These are phyloP conservation scores for Trametes elegans DNA, from an alignment of 768 basidiomycete genomes.

Conservation along the genomic window DNA sequence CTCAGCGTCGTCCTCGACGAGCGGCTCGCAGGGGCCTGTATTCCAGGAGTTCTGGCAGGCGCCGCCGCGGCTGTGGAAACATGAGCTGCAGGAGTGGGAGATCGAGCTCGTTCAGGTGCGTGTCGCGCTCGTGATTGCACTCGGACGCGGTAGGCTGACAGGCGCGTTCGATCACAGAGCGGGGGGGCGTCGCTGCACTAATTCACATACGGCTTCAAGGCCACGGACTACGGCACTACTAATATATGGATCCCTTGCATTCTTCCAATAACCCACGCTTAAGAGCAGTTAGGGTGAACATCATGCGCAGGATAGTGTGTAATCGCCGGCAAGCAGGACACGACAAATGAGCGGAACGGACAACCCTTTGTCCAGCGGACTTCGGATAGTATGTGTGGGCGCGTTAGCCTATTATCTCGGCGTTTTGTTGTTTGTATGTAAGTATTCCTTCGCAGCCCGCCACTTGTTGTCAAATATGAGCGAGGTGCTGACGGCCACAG, in stretches of 20 bases:
- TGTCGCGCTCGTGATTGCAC: not conserved
- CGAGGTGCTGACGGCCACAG: too few relatives aligned
- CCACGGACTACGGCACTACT: slow-evolving; percentile 5
- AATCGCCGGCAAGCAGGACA: too few relatives aligned
- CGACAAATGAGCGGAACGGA: too few relatives aligned
- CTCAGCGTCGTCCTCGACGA: not conserved
- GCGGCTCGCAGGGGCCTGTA: slow-evolving; percentile 17
- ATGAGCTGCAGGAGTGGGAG: slow-evolving; percentile 28
- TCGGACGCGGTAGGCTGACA: not conserved
- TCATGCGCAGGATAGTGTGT: too few relatives aligned
- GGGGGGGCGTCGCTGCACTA: slow-evolving; percentile 14
- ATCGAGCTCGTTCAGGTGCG: slow-evolving; percentile 29
- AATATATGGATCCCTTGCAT: slow-evolving; percentile 1
- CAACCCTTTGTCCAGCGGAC: too few relatives aligned
- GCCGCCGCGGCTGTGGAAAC: slow-evolving; percentile 26
- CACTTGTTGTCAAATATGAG: too few relatives aligned
- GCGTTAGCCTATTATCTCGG: too few relatives aligned
- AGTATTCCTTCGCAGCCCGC: too few relatives aligned
- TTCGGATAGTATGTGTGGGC: too few relatives aligned
- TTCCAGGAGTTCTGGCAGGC: slow-evolving; percentile 32
- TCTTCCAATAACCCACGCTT: too few relatives aligned
- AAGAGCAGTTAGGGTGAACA: too few relatives aligned
- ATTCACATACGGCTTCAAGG: not conserved
- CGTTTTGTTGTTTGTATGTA: too few relatives aligned
- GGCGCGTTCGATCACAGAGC: not conserved